Percentiles rank a stretch among this genome's conserved stretches.
Evolutionary conservation across 208 protist genomes (phyloP).

Genomic region (Acanthamoeba lenticulata): DNA sequence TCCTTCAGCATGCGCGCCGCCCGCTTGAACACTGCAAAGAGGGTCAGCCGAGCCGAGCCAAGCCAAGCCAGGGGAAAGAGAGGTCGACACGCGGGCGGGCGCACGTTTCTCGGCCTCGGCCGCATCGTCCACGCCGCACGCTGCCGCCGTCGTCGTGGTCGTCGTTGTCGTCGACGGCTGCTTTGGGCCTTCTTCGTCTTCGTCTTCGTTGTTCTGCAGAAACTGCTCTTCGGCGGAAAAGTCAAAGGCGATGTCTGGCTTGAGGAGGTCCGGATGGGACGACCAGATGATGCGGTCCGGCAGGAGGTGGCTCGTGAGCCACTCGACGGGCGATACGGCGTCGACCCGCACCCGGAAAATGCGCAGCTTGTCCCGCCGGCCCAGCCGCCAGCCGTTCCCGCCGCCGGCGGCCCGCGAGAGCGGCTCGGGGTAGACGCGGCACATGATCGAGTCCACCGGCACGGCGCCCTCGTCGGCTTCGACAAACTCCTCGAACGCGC

Average conservation of each 20-base stretch:
- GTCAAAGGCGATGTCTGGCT: background rate
- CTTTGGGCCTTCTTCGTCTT: background rate
- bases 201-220: background rate
- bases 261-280: background rate
- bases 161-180: background rate
- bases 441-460: background rate
- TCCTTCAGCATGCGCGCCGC: background rate
- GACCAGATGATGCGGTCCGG: conserved; percentile 24
- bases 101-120: background rate
- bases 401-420: background rate
- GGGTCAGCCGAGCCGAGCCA: background rate
- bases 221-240: background rate
- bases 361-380: background rate
- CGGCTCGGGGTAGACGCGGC: background rate
- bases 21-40: background rate
- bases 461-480: background rate
- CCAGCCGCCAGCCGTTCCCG: background rate
- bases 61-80: background rate
- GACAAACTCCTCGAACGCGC: background rate
- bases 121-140: background rate
- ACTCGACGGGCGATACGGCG: background rate
- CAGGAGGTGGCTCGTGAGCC: conserved; percentile 22
- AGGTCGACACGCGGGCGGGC: background rate
- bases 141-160: background rate
- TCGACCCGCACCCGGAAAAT: conserved; percentile 22